These are phyloP conservation scores for Hawksworthiomyces lignivorus DNA, from an alignment of 2,329 filamentous ascomycete species.

Conservation along the genomic window DNA sequence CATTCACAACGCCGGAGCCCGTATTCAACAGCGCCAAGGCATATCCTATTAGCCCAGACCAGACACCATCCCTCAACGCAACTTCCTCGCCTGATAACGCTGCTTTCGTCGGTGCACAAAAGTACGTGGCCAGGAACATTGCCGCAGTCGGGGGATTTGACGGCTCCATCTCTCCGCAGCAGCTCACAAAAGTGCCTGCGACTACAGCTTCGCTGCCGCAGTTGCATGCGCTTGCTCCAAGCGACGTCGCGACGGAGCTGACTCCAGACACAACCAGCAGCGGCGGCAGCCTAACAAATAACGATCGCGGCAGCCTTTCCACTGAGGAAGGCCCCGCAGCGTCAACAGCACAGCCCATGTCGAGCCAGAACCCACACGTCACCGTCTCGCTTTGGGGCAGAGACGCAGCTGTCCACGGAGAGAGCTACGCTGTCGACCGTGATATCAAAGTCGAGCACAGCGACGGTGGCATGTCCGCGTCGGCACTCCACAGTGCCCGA, in stretches of 20 bases:
- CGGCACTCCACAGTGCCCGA: not conserved
- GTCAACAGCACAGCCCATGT: constrained; percentile 30
- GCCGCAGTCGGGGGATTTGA: constrained; percentile 19
- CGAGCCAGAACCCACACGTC: constrained; percentile 44
- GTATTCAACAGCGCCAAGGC: constrained; percentile 18
- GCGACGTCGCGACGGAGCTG: constrained; percentile 27
- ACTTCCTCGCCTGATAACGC: constrained; percentile 32
- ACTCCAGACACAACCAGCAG: constrained; percentile 44
- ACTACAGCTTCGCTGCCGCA: constrained; percentile 24
- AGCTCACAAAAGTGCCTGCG: constrained; percentile 33
- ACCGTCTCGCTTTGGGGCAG: constrained; percentile 50
- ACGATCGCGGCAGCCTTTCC: constrained; percentile 22
- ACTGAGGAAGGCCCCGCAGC: constrained; percentile 41
- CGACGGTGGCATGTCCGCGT: not conserved
- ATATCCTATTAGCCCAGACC: constrained; percentile 45
- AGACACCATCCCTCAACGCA: constrained; percentile 40
- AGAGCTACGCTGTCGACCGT: constrained; percentile 4
- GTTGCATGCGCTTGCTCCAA: constrained; percentile 11
- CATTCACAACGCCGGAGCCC: constrained; percentile 13
- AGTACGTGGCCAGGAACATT: constrained; percentile 1
- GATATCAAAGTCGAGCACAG: not conserved
- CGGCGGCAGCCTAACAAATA: constrained; percentile 22
- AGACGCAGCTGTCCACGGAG: constrained; percentile 21
- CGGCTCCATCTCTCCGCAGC: constrained; percentile 33
- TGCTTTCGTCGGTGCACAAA: constrained; percentile 10